Conservation (phyloP, 2,329 filamentous ascomycete genomes). For the Fonsecaea erecta region DNA sequence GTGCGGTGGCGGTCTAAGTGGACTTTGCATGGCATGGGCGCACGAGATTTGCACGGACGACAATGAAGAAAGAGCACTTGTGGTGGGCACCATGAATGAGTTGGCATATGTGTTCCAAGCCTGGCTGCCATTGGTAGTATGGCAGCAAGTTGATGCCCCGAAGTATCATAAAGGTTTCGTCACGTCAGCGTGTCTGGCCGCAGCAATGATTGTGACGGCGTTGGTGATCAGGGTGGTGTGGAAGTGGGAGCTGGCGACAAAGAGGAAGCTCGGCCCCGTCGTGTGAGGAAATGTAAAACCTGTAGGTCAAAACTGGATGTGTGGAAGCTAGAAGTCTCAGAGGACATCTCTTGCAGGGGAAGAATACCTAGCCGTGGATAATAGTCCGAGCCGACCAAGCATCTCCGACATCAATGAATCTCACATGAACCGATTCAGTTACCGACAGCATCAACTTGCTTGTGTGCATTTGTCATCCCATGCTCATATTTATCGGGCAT, state of each 20-base stretch:
- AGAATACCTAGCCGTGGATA: not conserved
- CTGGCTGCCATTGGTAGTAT: slow-evolving; percentile 64
- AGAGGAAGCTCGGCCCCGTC: slow-evolving; percentile 12
- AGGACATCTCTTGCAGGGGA: not conserved
- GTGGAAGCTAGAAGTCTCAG: not conserved
- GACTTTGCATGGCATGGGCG: slow-evolving; percentile 59
- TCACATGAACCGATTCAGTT: not conserved
- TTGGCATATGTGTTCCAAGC: slow-evolving; percentile 72
- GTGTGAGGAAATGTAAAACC: not conserved
- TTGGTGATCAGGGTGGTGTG: slow-evolving; percentile 54
- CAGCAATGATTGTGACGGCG: slow-evolving; percentile 44
- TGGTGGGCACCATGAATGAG: slow-evolving; percentile 70
- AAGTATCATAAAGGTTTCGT: slow-evolving; percentile 65
- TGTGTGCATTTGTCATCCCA: not conserved
- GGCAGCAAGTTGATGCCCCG: slow-evolving; percentile 68
- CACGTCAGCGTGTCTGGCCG: slow-evolving; percentile 52
- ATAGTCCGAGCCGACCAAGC: not conserved
- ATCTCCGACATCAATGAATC: not conserved
- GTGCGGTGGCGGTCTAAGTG: slow-evolving; percentile 53
- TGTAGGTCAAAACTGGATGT: not conserved
- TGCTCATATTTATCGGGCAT: not conserved
- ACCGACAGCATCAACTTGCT: not conserved
- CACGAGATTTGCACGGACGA: slow-evolving; percentile 57
- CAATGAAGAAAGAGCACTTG: slow-evolving; percentile 55
- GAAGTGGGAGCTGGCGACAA: slow-evolving; percentile 44